Conservation (phyloP, 345 rosid species). For the Atalantia buxifolia region DNA sequence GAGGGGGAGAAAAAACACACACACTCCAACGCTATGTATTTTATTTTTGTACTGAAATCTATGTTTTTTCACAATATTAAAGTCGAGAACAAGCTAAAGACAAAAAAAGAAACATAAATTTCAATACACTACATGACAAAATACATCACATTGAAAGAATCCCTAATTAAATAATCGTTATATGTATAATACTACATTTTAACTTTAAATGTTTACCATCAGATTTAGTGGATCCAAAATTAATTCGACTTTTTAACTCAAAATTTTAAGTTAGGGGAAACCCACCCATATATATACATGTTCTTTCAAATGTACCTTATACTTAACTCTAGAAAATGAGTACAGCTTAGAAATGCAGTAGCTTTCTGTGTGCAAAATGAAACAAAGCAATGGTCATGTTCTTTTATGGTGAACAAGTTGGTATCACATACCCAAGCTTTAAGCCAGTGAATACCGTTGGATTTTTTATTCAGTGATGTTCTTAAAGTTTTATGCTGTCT, state of each 20-base stretch:
- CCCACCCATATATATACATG: not conserved
- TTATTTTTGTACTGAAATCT: no score
- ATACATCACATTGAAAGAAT: no score
- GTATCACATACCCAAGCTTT: not conserved
- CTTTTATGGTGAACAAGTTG: not conserved
- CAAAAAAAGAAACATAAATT: no score
- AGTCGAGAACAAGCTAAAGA: no score
- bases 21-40: not conserved
- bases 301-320: not conserved
- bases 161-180: no score
- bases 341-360: not conserved
- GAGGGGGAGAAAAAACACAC: not conserved
- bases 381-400: not conserved
- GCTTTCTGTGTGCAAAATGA: not conserved
- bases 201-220: no score
- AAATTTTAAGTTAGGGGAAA: no score
- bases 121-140: no score
- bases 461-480: not conserved
- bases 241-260: no score
- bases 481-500: not conserved
- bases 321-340: not conserved
- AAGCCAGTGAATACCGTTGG: not conserved
- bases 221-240: no score
- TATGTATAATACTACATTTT: no score
- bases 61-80: no score